A percentile compares a stretch with the other conserved stretches of the same genome.
phyloP scores from a whole-genome alignment of 257 asterid genomes.

The Nyctanthes arbortristis region DNA sequence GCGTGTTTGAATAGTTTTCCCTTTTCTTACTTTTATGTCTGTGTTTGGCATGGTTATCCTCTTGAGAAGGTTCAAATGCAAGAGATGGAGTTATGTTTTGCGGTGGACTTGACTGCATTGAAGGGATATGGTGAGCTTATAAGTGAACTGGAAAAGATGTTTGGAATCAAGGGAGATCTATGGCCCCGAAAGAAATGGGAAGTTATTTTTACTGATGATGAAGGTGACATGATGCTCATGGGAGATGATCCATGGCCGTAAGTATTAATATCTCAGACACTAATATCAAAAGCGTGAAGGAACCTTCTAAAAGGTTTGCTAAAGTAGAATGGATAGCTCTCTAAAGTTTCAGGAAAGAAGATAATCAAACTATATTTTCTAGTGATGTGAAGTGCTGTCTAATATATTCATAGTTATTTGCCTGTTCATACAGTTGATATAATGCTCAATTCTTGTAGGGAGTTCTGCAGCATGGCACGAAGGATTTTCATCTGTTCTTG shows the following conservation, averaged over 20 bases:
- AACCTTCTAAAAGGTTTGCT: too few species aligned
- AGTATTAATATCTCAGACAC: too few species aligned
- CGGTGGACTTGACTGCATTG: conserved; percentile 73
- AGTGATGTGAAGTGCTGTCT: too few species aligned
- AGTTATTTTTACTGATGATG: conserved; percentile 82
- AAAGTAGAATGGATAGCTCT: too few species aligned
- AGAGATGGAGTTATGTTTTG: conserved; percentile 95
- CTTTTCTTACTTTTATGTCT: neutral
- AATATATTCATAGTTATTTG: too few species aligned
- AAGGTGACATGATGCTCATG: conserved; percentile 95
- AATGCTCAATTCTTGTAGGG: conserved; percentile 45
- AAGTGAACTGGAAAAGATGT: conserved; percentile 81
- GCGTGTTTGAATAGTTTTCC: neutral
- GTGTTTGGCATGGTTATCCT: conserved; percentile 21
- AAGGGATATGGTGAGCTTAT: conserved; percentile 77
- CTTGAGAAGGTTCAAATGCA: conserved; percentile 89
- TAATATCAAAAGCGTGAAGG: too few species aligned
- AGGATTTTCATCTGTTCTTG: conserved; percentile 71
- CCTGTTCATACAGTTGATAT: conserved; percentile 14
- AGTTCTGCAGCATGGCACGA: conserved; percentile 75
- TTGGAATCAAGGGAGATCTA: conserved; percentile 82
- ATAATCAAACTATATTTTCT: too few species aligned
- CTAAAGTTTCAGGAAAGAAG: too few species aligned
- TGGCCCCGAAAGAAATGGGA: conserved; percentile 73
- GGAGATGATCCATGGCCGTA: conserved; percentile 99